Evolutionary conservation across 495 filamentous ascomycete species (phyloP), one percentile per base, ranked within the genome.

Genomic region (Jackrogersella multiformis): DNA sequence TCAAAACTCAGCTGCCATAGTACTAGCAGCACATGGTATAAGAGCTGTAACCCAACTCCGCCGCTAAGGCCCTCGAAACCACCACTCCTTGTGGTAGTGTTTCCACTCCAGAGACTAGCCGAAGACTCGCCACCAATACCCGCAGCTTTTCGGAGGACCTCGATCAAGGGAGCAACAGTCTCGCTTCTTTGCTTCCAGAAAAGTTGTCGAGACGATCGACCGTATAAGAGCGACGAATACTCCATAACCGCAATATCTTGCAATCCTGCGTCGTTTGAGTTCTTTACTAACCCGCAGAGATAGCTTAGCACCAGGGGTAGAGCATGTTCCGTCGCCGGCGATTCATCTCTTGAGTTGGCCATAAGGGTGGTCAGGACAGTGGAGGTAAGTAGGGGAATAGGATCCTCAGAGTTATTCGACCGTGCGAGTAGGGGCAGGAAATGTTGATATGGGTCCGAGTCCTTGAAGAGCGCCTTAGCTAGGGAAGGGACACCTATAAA

Each of bases 1-100:
- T 98, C 96, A 65, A 99, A 99, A 60, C 92, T 95, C 51, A 98
- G 81, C 80, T 98, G 93, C 96, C 96, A 99, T 20, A 98, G 76
- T 12, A 93, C 92, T 35, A 99, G 80, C 30, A 99, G 84, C 18
- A 97, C 90, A 68, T 97, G 93, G 74, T 99, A 99, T 23, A 99
- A 84, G 38, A 98, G 87, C 72, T 99, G 96, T 12, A 99, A 80
- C 13, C 94, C 92, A 51, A 99, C 91, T 13, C 92, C 92, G 48
- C 93, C 92, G 42, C 89, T 84, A 38, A 96, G 73, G 21, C 83
- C 84, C 73, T 92, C 92, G 39, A 82, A 74, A 8, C 80, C 81
- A 64, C 75, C 85, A 48, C 84, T 81, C 45, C 77, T 72, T 39
- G 83, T 78, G 49, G 82, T 84, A 8, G 85, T 80, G 44, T 84